Evolutionary conservation across 208 protist genomes (phyloP), one percentile per base, ranked within the genome.

Genomic region (Trypanosoma avium): DNA sequence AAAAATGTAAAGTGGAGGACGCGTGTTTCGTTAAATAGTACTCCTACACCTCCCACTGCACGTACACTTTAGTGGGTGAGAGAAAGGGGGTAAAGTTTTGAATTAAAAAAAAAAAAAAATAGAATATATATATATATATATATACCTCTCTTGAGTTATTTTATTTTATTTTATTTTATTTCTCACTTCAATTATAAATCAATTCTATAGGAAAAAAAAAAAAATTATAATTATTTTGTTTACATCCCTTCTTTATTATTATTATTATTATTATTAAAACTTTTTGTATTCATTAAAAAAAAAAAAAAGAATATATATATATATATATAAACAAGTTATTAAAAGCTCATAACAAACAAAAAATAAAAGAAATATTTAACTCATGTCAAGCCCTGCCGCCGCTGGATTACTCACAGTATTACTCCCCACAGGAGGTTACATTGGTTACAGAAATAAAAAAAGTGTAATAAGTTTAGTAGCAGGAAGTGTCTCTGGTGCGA

Each of bases 381-480:
- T 22, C 29, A 69, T 69, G 62, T 12, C 53, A 24, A 54, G 27
- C 19, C 27, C 55, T 4, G 2, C 22, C n/a, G 65, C 26, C 38
- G 52, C 65, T 63, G 32, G 17, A n/a, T 7, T 35, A 13, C 65
- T 63, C 17, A 22, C 46, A 27, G 47, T 63, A n/a, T 29, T 70
- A 7, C 55, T 70, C 7, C 56, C 45, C 3, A 12, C 46, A 21
- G 65, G 65, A 27, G 65, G 65, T 47, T 2, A 55, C 29, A 70
- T 70, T 17, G 65, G 65, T 3, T 70, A 63, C 40, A 10, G 8
- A 17, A 36, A 46, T 15, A 70, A 63, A 38, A 27, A 36, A n/a
- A 70, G 65, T 21, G 24, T 26, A 19, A 30, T 36, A 36, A 70
- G 65, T 54, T 33, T 70, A 4, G 35, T 40, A 15, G 56, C 56